These are phyloP conservation scores for Fragaria ananassa DNA, from an alignment of 306 rosid species.

Conservation along the genomic window DNA sequence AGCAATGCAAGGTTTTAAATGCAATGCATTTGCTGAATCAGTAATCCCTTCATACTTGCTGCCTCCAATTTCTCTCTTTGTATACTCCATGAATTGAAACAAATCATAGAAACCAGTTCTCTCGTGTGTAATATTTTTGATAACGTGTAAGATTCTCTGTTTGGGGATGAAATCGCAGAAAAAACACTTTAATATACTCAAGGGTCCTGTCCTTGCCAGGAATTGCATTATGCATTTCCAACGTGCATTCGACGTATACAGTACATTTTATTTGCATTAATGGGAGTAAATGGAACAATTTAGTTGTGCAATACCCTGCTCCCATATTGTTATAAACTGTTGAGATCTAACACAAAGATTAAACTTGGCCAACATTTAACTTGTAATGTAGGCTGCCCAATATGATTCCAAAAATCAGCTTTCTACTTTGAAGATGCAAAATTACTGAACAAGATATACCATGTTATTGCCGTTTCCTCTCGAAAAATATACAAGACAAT, in stretches of 20 bases:
- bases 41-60: not conserved
- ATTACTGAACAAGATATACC: constrained; percentile 60
- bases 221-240: not conserved
- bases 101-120: not conserved
- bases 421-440: constrained; percentile 41
- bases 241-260: no score
- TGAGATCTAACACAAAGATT: not conserved
- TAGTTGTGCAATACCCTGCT: not conserved
- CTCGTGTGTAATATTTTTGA: not conserved
- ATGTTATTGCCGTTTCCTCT: constrained; percentile 65
- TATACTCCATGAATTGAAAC: not conserved
- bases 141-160: not conserved
- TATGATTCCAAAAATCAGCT: constrained; percentile 34
- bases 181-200: not conserved
- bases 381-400: not conserved
- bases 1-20: constrained; percentile 56
- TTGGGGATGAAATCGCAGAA: not conserved
- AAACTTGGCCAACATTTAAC: not conserved
- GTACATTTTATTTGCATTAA: not conserved
- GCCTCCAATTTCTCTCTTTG: not conserved
- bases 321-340: not conserved
- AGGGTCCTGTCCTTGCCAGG: not conserved
- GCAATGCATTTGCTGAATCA: not conserved
- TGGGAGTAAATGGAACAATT: not conserved
- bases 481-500: constrained; percentile 68